Percentiles rank a stretch among this genome's conserved stretches.
These are phyloP conservation scores for Musa beccarii DNA, from an alignment of 176 grass and related monocot genomes.

Conservation along the genomic window DNA sequence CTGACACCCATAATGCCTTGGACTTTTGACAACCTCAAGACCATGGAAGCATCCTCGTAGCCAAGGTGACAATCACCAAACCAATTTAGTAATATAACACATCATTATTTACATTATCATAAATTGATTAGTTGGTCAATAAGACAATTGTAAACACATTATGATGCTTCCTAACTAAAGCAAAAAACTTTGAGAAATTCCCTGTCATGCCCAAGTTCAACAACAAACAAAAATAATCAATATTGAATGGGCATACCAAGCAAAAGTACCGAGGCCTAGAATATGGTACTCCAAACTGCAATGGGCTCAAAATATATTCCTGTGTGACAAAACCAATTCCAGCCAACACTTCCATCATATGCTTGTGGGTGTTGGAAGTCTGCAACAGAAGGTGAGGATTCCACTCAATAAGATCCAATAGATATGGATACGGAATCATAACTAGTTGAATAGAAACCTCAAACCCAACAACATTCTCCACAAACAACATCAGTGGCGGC, in stretches of 20 bases:
- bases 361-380: constrained; percentile 83
- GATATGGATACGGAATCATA: background rate
- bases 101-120: background rate
- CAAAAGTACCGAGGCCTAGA: constrained; percentile 97
- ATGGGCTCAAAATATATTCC: constrained; percentile 90
- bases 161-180: background rate
- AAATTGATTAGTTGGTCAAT: no score
- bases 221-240: background rate
- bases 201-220: background rate
- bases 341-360: constrained; percentile 67
- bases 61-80: background rate
- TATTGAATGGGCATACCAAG: constrained; percentile 36
- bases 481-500: constrained; percentile 77
- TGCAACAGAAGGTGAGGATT: constrained; percentile 17
- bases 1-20: no score
- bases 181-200: background rate
- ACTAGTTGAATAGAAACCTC: constrained; percentile 52
- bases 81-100: background rate
- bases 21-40: background rate
- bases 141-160: background rate
- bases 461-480: constrained; percentile 95
- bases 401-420: background rate
- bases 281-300: constrained; percentile 94
- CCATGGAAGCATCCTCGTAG: background rate
- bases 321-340: constrained; percentile 60